A percentile compares a stretch with the other conserved stretches of the same genome.
phyloP scores from a whole-genome alignment of 352 stramenopile species.

The Plasmopara viticola region DNA sequence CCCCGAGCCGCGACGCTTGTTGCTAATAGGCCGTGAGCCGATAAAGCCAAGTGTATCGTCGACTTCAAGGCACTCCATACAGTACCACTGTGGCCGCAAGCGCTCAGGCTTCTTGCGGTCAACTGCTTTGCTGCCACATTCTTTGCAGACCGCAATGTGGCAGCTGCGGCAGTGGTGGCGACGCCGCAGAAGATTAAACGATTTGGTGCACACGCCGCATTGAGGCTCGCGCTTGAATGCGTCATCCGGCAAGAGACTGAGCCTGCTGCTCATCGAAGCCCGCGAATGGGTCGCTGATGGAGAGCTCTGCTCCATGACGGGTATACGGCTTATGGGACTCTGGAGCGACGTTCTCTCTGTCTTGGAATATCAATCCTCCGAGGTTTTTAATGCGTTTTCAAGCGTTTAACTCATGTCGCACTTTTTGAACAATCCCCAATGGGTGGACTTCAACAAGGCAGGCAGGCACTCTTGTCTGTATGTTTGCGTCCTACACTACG shows the following conservation, averaged over 20 bases:
- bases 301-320: not conserved
- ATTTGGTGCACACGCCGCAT: constrained; percentile 69
- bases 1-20: constrained; percentile 65
- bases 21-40: constrained; percentile 34
- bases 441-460: constrained; percentile 5
- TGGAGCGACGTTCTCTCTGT: constrained; percentile 13
- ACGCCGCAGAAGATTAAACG: constrained; percentile 74
- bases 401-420: constrained; percentile 18
- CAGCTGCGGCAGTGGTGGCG: constrained; percentile 82
- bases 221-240: constrained; percentile 65
- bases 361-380: constrained; percentile 7
- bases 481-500: not conserved
- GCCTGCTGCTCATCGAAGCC: constrained; percentile 26
- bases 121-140: constrained; percentile 73
- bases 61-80: constrained; percentile 50
- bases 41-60: constrained; percentile 68
- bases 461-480: not conserved
- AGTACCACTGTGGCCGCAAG: constrained; percentile 73
- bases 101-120: constrained; percentile 52
- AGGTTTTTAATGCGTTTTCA: constrained; percentile 14
- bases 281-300: constrained; percentile 18
- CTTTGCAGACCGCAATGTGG: constrained; percentile 80
- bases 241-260: constrained; percentile 38
- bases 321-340: constrained; percentile 14
- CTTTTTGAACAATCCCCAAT: constrained; percentile 14